These are phyloP conservation scores for Musa acuminata DNA, from an alignment of 176 grass and related monocot genomes.

Conservation along the genomic window DNA sequence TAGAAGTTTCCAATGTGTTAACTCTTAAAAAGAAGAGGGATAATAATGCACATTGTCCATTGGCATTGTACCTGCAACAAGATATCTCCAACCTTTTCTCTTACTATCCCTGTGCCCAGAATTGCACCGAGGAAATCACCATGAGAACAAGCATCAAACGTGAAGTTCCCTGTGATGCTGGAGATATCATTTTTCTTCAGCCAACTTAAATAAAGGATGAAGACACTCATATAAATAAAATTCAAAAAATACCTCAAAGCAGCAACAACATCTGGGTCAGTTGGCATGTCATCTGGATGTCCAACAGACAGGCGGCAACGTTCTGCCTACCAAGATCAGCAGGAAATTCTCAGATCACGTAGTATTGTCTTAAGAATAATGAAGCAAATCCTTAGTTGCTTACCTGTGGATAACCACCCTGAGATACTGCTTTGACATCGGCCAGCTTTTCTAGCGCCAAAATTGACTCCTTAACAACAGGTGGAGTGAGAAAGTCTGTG, in stretches of 20 bases:
- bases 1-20: neutral
- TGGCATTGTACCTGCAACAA: conserved; percentile 62
- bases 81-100: conserved; percentile 94
- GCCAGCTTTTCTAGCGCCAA: conserved; percentile 58
- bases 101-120: conserved; percentile 72
- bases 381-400: conserved; percentile 15
- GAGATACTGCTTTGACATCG: conserved; percentile 65
- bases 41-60: conserved; percentile 1
- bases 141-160: conserved; percentile 77
- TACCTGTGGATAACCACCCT: conserved; percentile 91
- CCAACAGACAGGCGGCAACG: conserved; percentile 78
- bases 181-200: conserved; percentile 18
- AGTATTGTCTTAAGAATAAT: neutral
- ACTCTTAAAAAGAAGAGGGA: neutral
- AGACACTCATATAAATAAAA: conserved; percentile 12
- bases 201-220: conserved; percentile 29
- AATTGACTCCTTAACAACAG: conserved; percentile 56
- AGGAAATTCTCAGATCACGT: conserved; percentile 8
- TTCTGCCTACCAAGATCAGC: conserved; percentile 53
- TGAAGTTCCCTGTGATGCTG: conserved; percentile 91
- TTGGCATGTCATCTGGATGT: conserved; percentile 50
- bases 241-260: conserved; percentile 70
- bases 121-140: conserved; percentile 94
- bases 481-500: conserved; percentile 78
- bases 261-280: conserved; percentile 71